Base-by-base conservation (phyloP, 2,329 filamentous ascomycete species). In the Scorias spongiosa region DNA sequence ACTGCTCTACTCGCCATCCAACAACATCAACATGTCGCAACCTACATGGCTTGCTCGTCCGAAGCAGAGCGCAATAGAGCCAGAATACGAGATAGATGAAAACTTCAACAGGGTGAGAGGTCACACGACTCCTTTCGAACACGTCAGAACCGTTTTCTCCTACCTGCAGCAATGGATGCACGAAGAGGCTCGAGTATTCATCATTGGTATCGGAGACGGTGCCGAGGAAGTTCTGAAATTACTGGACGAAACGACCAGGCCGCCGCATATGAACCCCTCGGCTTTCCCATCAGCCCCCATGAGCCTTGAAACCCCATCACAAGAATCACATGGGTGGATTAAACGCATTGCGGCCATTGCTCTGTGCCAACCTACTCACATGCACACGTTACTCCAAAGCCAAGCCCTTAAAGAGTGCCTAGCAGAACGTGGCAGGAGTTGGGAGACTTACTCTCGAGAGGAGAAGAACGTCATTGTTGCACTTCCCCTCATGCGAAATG, bases 1-100 rank as follows among this genome's bases (percentile, higher is more conserved):
- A 63, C 66, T 84, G 14, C 68, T 80, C 54, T 95, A 85, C 79
- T 84, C 82, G 59, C 76, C 82, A 36, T 71, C 74, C 42, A 71
- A 71, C 1, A 63, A 70, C 42, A 71, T 73, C 41, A 69, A 77
- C 0, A 67, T 93, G 48, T 82, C 75, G 1, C 58, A 70, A 1
- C 56, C 58, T 0, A 71, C 70, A 2, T 82, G 80, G 68, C 57
- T 67, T 7, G 69, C 68, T 1, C 63, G 81, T 39, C 78, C 80
- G 1, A 72, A 80, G 52, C 67, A 70, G 45, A 82, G 76, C 40
- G 71, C 78, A 2, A 77, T 80, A 10, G 76, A 84, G 48, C 58
- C 64, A 2, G 69, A 72, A 2, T 66, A 70, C 40, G 63, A 63
- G 28, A 67, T 80, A 46, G 63, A 78, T 43, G 57, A 65, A 0